These are phyloP conservation scores for Pharnaceum exiguum DNA, from an alignment of 148 eudicot genomes.

Conservation along the genomic window DNA sequence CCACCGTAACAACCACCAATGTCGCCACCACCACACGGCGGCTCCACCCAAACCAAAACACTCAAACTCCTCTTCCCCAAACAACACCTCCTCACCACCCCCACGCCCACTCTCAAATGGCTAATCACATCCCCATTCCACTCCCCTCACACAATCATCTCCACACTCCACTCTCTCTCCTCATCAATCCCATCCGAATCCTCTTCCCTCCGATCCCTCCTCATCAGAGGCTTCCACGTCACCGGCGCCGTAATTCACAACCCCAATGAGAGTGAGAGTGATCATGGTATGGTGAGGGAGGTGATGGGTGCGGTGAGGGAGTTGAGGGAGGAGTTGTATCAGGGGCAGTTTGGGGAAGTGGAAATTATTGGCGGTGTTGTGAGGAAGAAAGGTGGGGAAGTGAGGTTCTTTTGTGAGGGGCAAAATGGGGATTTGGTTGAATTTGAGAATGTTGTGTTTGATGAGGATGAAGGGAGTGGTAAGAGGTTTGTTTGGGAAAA, in stretches of 20 bases:
- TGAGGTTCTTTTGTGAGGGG: constrained; percentile 51
- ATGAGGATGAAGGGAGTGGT: constrained; percentile 65
- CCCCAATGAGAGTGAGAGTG: constrained; percentile 29
- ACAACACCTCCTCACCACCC: constrained; percentile 36
- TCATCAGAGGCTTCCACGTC: constrained; percentile 70
- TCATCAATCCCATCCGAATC: constrained; percentile 21
- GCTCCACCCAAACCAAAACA: too few species aligned
- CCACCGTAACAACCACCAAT: constrained; percentile 69
- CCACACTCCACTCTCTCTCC: constrained; percentile 9
- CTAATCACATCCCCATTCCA: not conserved
- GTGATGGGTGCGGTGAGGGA: constrained; percentile 45
- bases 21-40: constrained; percentile 52
- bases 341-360: constrained; percentile 13
- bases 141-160: not conserved
- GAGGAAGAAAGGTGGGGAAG: constrained; percentile 27
- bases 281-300: constrained; percentile 31
- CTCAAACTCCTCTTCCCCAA: too few species aligned
- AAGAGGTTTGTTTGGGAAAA: constrained; percentile 75
- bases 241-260: constrained; percentile 74
- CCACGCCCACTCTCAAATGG: not conserved
- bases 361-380: constrained; percentile 61
- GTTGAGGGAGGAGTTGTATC: constrained; percentile 40
- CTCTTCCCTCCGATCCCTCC: constrained; percentile 55
- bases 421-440: constrained; percentile 43
- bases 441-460: constrained; percentile 54